phyloP scores from a whole-genome alignment of 352 stramenopile species.

The Pythium biforme region DNA sequence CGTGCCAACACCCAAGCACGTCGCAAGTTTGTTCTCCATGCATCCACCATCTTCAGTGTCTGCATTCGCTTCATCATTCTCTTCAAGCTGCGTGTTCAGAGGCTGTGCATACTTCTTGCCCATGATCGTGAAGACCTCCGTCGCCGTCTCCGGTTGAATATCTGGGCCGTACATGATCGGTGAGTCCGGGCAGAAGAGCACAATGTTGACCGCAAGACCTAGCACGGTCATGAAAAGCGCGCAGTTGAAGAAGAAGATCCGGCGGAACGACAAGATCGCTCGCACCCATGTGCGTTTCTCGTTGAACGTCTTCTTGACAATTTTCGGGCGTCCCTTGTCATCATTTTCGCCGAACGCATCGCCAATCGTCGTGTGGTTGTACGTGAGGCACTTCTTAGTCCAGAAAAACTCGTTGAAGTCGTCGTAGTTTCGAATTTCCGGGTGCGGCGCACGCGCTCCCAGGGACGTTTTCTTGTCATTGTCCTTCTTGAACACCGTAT shows the following conservation, averaged over 20 bases:
- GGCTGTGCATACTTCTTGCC: slow-evolving; percentile 52
- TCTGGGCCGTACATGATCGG: slow-evolving; percentile 72
- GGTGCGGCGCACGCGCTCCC: slow-evolving; percentile 62
- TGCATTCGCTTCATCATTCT: background rate
- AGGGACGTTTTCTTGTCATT: slow-evolving; percentile 88
- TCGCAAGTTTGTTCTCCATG: slow-evolving; percentile 65
- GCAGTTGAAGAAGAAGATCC: slow-evolving; percentile 84
- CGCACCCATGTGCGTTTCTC: slow-evolving; percentile 80
- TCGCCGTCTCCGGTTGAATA: slow-evolving; percentile 38
- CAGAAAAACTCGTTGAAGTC: slow-evolving; percentile 91
- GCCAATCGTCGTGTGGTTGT: slow-evolving; percentile 59
- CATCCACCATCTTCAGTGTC: slow-evolving; percentile 27
- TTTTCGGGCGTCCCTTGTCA: slow-evolving; percentile 80
- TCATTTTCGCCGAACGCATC: slow-evolving; percentile 72
- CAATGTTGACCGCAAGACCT: slow-evolving; percentile 72
- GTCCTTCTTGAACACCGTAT: slow-evolving; percentile 77
- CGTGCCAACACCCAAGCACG: slow-evolving; percentile 64
- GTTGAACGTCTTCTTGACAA: slow-evolving; percentile 81
- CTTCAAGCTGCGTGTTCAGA: slow-evolving; percentile 3
- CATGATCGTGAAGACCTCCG: slow-evolving; percentile 53
- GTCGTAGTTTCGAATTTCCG: slow-evolving; percentile 85
- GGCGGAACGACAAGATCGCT: slow-evolving; percentile 73
- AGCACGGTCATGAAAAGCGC: slow-evolving; percentile 67
- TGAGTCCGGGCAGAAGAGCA: slow-evolving; percentile 75
- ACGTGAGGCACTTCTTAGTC: slow-evolving; percentile 85